A percentile compares a stretch with the other conserved stretches of the same genome.
Evolutionary conservation across 495 filamentous ascomycete species (phyloP).

Genomic region (Penicillium taxi): DNA sequence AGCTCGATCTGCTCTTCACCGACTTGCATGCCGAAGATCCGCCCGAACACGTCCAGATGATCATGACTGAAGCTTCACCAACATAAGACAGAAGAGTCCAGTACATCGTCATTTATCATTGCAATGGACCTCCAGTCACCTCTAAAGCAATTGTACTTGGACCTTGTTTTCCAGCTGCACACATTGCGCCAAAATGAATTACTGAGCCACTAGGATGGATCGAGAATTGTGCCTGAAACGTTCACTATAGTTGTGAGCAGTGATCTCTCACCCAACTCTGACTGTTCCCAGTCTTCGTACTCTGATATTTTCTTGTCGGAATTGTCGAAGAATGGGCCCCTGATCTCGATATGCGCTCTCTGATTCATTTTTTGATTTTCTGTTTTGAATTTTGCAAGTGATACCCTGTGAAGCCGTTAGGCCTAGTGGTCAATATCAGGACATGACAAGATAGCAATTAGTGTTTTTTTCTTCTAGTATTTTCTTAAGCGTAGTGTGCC

Average conservation of each 20-base stretch:
- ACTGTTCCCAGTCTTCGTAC: constrained; percentile 55
- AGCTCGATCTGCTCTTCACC: constrained; percentile 9
- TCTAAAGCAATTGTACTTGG: constrained; percentile 4
- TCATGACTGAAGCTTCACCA: no score
- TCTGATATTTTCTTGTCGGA: constrained; percentile 8
- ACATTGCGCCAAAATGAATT: constrained; percentile 50
- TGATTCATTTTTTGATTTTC: constrained; percentile 7
- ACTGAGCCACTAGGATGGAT: constrained; percentile 50
- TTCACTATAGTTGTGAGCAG: constrained; percentile 69
- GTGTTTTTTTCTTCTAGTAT: neutral
- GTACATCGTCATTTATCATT: constrained; percentile 11
- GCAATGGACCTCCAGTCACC: constrained; percentile 12
- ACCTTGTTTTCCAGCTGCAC: constrained; percentile 38
- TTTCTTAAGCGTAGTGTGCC: constrained; percentile 1
- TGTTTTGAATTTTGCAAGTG: constrained; percentile 5
- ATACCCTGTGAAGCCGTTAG: constrained; percentile 5
- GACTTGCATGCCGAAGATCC: constrained; percentile 1
- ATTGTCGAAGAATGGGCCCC: constrained; percentile 5
- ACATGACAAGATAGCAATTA: no score
- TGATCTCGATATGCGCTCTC: constrained; percentile 11
- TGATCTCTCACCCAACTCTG: constrained; percentile 48
- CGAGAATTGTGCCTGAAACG: constrained; percentile 36
- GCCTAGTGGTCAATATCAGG: neutral
- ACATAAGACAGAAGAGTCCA: neutral
- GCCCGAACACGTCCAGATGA: no score